phyloP scores from a whole-genome alignment of 1,284 basidiomycete genomes.

The Ceratobasidium sp. region DNA sequence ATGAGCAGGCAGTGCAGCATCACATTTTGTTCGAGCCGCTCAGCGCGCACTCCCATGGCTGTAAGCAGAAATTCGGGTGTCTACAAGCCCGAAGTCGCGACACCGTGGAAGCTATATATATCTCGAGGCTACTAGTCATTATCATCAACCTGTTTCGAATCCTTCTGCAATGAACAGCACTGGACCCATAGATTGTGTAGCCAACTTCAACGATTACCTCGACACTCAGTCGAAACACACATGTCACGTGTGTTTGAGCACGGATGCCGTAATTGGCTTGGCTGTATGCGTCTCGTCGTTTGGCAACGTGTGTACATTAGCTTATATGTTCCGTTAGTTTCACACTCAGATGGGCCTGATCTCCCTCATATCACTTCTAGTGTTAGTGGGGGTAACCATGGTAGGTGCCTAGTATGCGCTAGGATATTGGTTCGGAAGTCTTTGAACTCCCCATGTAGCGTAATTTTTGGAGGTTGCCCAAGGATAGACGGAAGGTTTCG shows the following conservation, averaged over 20 bases:
- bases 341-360: conserved; percentile 11
- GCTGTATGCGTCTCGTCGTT: background rate
- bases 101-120: no score
- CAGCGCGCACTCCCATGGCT: no score
- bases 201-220: background rate
- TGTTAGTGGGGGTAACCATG: background rate
- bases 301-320: background rate
- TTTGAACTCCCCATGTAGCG: background rate
- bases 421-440: background rate
- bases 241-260: conserved; percentile 26
- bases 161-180: background rate
- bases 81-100: no score
- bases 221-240: background rate
- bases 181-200: background rate
- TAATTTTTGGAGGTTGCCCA: background rate
- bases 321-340: conserved; percentile 2
- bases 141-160: no score
- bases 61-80: no score
- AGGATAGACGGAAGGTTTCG: background rate
- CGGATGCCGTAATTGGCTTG: conserved; percentile 18
- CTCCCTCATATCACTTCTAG: background rate
- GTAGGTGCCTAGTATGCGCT: background rate
- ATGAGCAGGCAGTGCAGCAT: no score
- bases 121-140: no score
- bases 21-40: no score